A percentile compares a stretch with the other conserved stretches of the same genome.
phyloP scores from a whole-genome alignment of 345 rosid species.

The Brassica rapa region DNA sequence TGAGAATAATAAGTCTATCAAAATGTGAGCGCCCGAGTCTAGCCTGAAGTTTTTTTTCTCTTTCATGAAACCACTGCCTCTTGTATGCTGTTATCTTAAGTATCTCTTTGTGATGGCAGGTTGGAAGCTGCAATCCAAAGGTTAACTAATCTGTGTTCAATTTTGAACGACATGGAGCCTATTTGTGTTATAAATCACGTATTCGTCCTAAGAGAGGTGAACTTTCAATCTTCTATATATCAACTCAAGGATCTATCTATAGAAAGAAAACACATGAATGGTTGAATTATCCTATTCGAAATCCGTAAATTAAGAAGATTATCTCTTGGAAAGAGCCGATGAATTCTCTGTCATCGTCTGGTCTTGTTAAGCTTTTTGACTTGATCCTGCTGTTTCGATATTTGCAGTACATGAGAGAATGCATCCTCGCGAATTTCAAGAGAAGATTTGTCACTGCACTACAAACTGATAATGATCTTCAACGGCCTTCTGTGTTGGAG shows the following conservation, averaged over 20 bases:
- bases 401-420: conserved; percentile 99
- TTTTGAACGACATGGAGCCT: conserved; percentile 99
- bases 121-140: conserved; percentile 99
- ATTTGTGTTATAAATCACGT: conserved; percentile 97
- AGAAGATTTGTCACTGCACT: conserved; percentile 81
- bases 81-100: conserved; percentile 13
- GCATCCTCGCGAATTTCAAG: conserved; percentile 93
- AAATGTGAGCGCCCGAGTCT: conserved; percentile 61
- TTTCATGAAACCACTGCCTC: neutral
- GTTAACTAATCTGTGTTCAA: conserved; percentile 87
- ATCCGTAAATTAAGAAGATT: neutral
- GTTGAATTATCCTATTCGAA: conserved; percentile 11
- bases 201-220: conserved; percentile 96
- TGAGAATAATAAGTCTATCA: conserved; percentile 82
- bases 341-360: neutral
- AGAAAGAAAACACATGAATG: neutral
- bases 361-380: conserved; percentile 16
- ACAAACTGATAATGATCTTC: conserved; percentile 95
- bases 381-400: conserved; percentile 1
- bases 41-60: conserved; percentile 1
- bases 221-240: conserved; percentile 16
- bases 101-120: conserved; percentile 54
- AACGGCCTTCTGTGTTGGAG: conserved; percentile 89
- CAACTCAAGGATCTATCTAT: neutral
- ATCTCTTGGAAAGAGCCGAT: neutral